Evolutionary conservation across 257 asterid species (phyloP), one percentile per base, ranked within the genome.

Genomic region (Agastache rugosa): DNA sequence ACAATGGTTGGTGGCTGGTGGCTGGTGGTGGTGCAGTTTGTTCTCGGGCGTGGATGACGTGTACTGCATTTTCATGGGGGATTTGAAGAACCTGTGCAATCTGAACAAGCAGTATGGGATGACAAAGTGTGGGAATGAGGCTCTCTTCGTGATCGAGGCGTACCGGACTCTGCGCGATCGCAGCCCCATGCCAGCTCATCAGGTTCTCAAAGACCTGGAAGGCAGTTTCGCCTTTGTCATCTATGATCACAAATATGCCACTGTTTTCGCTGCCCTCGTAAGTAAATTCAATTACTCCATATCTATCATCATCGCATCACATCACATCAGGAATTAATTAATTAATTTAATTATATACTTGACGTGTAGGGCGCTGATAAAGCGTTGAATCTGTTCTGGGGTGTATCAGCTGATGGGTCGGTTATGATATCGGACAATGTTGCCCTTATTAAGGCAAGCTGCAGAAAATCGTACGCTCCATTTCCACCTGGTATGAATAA

Each of bases 151-250:
- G 39, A 88, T 86, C 7, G 99, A 95, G 72, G 99, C 98, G 0
- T 95, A 95, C 71, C 81, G 93, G 22, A 95, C 99, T 31, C 96
- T 95, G 11, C 88, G 99, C 0, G 99, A 95, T 63, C 78, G 99
- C 53, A 87, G 96, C 54, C 99, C 99, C 0, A 81, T 87, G 80
- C 99, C 98, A 1, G 98, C 99, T 45, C 97, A 95, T 79, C 94
- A 85, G 74, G 98, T 95, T 65, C 90, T 95, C 45, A 82, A 86
- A 51, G 99, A 88, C 55, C 96, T 95, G 59, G 94, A 95, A 10
- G 99, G 99, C 25, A 84, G 91, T 71, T 95, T 89, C 63, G 98
- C 90, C 39, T 92, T 95, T 63, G 96, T 95, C 78, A 77, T 95
- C 83, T 95, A 90, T 75, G 99, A 95, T 83, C 85, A 88, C 83